Percentiles rank a stretch among this genome's conserved stretches.
Evolutionary conservation across 2,329 filamentous ascomycete genomes (phyloP).

Genomic region (Aspergillus quadrilineatus): DNA sequence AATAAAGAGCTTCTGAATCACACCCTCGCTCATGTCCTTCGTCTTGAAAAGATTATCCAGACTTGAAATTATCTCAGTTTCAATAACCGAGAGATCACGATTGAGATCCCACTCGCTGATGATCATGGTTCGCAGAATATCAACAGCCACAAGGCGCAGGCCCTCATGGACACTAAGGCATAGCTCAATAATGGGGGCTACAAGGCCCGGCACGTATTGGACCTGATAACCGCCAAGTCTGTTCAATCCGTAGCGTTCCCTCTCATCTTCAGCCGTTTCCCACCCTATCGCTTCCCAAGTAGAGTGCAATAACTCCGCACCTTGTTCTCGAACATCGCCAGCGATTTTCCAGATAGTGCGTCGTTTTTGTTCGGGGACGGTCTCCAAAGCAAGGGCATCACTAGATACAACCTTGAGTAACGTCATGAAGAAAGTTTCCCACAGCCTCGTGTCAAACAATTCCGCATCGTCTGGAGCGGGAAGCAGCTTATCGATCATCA

Average conservation of each 20-base stretch:
- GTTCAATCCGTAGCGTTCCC: constrained; percentile 70
- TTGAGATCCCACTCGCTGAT: constrained; percentile 97
- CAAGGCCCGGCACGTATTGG: constrained; percentile 90
- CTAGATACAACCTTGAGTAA: constrained; percentile 87
- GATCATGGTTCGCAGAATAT: constrained; percentile 96
- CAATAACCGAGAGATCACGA: constrained; percentile 84
- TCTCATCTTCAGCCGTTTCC: constrained; percentile 82
- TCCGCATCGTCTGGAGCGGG: constrained; percentile 90
- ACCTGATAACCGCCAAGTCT: constrained; percentile 97
- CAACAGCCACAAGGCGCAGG: constrained; percentile 81
- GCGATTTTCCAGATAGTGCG: constrained; percentile 98
- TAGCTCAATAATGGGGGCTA: constrained; percentile 87
- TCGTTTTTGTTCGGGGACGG: constrained; percentile 94
- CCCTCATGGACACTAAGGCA: constrained; percentile 95
- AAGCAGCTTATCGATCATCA: constrained; percentile 79
- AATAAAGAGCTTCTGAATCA: constrained; percentile 90
- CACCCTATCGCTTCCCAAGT: constrained; percentile 97
- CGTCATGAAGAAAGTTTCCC: constrained; percentile 90
- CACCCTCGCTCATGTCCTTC: constrained; percentile 81
- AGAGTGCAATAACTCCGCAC: constrained; percentile 77
- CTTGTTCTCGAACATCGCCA: constrained; percentile 88
- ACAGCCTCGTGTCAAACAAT: constrained; percentile 86
- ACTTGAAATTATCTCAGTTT: constrained; percentile 95
- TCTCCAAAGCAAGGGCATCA: constrained; percentile 84
- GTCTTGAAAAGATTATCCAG: constrained; percentile 87